A percentile compares a stretch with the other conserved stretches of the same genome.
Conservation (phyloP, 441 rosid genomes). For the Adansonia rubrostipa region DNA sequence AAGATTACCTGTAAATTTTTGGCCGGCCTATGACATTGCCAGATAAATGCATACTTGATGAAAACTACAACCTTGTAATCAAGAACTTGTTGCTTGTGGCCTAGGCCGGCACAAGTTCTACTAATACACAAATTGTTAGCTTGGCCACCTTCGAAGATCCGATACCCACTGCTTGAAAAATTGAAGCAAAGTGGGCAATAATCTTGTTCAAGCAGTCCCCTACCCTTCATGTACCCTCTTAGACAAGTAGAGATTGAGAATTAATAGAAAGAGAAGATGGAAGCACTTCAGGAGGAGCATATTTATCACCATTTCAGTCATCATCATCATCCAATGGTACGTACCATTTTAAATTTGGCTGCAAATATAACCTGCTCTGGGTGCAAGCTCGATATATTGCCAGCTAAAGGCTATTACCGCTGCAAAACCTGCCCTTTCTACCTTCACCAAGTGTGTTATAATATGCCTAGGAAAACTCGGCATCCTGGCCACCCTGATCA, state of each 20-base stretch:
- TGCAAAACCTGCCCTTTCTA: conserved; percentile 51
- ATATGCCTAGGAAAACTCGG: conserved; percentile 45
- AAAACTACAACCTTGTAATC: conserved; percentile 8
- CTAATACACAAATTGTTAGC: background rate
- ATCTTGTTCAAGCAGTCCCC: background rate
- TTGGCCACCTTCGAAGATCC: background rate
- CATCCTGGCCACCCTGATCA: conserved; percentile 52
- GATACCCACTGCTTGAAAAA: background rate
- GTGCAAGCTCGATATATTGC: conserved; percentile 42
- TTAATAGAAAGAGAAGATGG: conserved; percentile 17
- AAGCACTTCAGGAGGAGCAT: conserved; percentile 19
- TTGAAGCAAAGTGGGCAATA: background rate
- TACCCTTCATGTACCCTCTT: background rate
- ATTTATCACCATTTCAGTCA: conserved; percentile 52
- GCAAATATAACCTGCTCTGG: conserved; percentile 32
- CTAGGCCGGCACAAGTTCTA: conserved; percentile 22
- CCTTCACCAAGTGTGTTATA: conserved; percentile 50
- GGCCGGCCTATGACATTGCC: conserved; percentile 12
- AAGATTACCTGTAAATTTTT: background rate
- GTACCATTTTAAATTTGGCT: background rate
- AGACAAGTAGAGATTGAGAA: background rate
- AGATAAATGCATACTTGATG: background rate
- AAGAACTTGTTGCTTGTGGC: background rate
- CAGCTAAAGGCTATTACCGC: conserved; percentile 36
- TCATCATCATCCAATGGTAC: conserved; percentile 43